Evolutionary conservation across 2,329 filamentous ascomycete species (phyloP).

Genomic region (Xylaria sp.): DNA sequence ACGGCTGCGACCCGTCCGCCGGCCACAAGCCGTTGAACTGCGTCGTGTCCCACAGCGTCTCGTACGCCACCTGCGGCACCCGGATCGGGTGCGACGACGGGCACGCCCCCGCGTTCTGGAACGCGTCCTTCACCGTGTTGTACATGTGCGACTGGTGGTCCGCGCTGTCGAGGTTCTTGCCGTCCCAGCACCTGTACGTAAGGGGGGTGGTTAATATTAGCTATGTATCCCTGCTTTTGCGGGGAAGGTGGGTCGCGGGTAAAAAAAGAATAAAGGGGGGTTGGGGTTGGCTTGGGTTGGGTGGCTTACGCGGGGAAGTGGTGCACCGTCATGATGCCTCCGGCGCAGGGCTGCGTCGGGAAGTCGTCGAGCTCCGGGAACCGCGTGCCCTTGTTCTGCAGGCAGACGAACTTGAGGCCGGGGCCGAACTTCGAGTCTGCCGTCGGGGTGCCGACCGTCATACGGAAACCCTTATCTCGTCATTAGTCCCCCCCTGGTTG

Average conservation of each 20-base stretch:
- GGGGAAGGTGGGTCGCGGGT: too few species aligned
- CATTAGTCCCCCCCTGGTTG: too few species aligned
- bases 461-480: constrained; percentile 44
- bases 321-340: constrained; percentile 47
- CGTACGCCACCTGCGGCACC: constrained; percentile 44
- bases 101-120: constrained; percentile 32
- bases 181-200: constrained; percentile 23
- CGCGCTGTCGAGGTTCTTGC: constrained; percentile 16
- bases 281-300: too few species aligned
- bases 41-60: constrained; percentile 47
- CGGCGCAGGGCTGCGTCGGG: constrained; percentile 42
- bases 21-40: constrained; percentile 39
- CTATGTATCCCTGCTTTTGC: too few species aligned
- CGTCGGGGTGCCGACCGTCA: constrained; percentile 44
- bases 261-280: neutral
- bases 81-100: constrained; percentile 29
- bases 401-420: constrained; percentile 45
- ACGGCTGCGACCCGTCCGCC: constrained; percentile 32
- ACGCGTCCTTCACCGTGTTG: constrained; percentile 24
- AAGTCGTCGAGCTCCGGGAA: constrained; percentile 46
- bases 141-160: constrained; percentile 18
- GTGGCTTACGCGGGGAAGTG: constrained; percentile 42
- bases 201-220: constrained; percentile 35
- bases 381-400: constrained; percentile 43
- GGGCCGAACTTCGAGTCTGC: constrained; percentile 38